phyloP scores from a whole-genome alignment of 108 stramenopile genomes.

The Fragilaria radians region DNA sequence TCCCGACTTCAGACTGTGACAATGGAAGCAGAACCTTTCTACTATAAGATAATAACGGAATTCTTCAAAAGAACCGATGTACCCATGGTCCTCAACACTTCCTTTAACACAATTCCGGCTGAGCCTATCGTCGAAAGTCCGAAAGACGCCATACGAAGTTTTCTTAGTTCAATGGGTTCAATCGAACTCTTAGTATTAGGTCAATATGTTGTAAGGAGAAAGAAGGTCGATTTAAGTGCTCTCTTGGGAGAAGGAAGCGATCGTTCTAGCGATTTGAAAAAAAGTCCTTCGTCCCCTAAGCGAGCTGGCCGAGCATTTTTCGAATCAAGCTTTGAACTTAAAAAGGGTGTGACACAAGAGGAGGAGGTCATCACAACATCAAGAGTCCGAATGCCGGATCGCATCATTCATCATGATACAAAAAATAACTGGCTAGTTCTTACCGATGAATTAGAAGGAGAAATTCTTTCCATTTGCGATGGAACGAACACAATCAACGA shows the following conservation, averaged over 20 bases:
- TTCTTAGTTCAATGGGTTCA: slow-evolving; percentile 76
- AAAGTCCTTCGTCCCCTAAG: slow-evolving; percentile 49
- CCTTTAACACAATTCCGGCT: slow-evolving; percentile 86
- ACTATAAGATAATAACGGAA: slow-evolving; percentile 75
- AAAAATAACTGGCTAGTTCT: slow-evolving; percentile 67
- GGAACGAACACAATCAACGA: slow-evolving; percentile 64
- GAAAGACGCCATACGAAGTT: slow-evolving; percentile 74
- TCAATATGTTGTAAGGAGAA: slow-evolving; percentile 73
- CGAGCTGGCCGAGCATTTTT: slow-evolving; percentile 53
- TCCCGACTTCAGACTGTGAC: slow-evolving; percentile 93
- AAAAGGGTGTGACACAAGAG: slow-evolving; percentile 21
- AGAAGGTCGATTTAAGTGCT: slow-evolving; percentile 46
- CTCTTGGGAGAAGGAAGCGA: slow-evolving; percentile 58
- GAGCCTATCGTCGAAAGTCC: slow-evolving; percentile 96
- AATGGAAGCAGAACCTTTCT: slow-evolving; percentile 61
- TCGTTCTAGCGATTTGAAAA: slow-evolving; percentile 25
- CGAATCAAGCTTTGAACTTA: slow-evolving; percentile 42
- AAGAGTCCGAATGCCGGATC: slow-evolving; percentile 66
- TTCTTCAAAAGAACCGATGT: slow-evolving; percentile 85
- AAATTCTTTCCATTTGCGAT: slow-evolving; percentile 67
- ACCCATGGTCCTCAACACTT: slow-evolving; percentile 94
- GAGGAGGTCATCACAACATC: slow-evolving; percentile 36
- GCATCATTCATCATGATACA: slow-evolving; percentile 68
- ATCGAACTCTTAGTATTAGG: slow-evolving; percentile 84
- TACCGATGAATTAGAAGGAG: slow-evolving; percentile 78